phyloP scores from a whole-genome alignment of 2,329 filamentous ascomycete genomes.

The Mollisia scopiformis region DNA sequence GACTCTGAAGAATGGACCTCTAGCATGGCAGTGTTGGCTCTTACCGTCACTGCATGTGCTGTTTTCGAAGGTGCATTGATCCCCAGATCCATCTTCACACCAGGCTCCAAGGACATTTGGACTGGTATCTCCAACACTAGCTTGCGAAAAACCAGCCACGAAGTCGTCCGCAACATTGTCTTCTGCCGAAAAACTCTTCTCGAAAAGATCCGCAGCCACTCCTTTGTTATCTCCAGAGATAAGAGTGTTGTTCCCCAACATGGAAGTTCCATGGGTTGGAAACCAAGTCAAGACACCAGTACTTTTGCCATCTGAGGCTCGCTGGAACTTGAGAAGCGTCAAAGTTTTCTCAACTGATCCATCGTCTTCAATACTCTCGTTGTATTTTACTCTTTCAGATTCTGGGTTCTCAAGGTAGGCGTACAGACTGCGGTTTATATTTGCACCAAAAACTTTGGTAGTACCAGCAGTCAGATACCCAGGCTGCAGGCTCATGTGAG shows the following conservation, averaged over 20 bases:
- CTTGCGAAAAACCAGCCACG: constrained; percentile 89
- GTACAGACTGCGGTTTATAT: constrained; percentile 87
- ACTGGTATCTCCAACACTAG: constrained; percentile 88
- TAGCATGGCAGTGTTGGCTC: constrained; percentile 72
- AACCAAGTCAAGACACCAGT: constrained; percentile 89
- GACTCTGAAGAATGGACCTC: constrained; percentile 69
- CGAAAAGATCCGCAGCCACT: constrained; percentile 83
- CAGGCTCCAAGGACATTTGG: constrained; percentile 87
- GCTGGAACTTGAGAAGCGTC: constrained; percentile 78
- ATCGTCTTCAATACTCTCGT: constrained; percentile 52
- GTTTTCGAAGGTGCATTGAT: constrained; percentile 74
- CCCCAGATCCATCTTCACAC: constrained; percentile 82
- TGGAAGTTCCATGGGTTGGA: constrained; percentile 87
- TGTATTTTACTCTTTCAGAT: constrained; percentile 72
- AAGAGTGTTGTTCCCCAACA: constrained; percentile 89
- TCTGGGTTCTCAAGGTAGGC: constrained; percentile 86
- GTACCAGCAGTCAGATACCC: constrained; percentile 74
- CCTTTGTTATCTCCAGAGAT: constrained; percentile 97
- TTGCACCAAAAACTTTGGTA: constrained; percentile 72
- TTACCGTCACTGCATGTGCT: constrained; percentile 79
- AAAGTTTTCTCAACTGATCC: constrained; percentile 72
- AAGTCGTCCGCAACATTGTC: constrained; percentile 65
- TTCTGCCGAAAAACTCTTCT: constrained; percentile 64
- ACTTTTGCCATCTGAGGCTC: constrained; percentile 73
- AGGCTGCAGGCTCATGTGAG: constrained; percentile 68